Base-by-base conservation (phyloP, 257 asterid species). In the Marsdenia floribunda region DNA sequence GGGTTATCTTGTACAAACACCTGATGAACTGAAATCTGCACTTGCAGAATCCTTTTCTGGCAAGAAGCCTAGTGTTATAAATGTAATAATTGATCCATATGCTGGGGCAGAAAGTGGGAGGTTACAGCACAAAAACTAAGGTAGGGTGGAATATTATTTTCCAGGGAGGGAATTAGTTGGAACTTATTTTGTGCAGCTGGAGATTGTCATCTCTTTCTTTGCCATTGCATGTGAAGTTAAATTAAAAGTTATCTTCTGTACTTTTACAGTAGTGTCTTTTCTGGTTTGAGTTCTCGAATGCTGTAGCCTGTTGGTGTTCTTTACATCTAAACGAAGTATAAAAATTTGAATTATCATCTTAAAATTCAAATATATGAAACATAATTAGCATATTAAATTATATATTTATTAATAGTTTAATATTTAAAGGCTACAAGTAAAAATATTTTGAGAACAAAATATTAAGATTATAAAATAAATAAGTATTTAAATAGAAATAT, bases 21-120 rank as follows among this genome's bases (percentile, higher is more conserved):
- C 96, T 0, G 96, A 87, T 71, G 97, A 91, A 77, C 96, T 93
- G 11, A 88, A 80, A 81, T 82, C 86, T 42, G 97, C 97, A 49
- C 97, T 93, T 66, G 19, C 79, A 42, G 86, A 91, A 77, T 84
- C 97, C 8, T 93, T 93, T 76, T 73, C 90, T 8, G 89, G 90
- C 6, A 82, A 88, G 80, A 88, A 91, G 73, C 97, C 98, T 22
- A 77, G 97, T 8, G 92, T 93, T 73, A 82, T 93, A 68, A 93
- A 93, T 57, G 96, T 93, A 70, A 87, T 86, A 11, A 82, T 93
- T 16, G 96, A 93, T 82, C 98, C 98, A 6, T 90, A 83, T 72
- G 98, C 98, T 55, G 97, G 98, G 29, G 83, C 98, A 1, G 97
- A 93, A 82, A 93, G 98, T 54, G 97, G 96, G 80, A 87, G 96